These are phyloP conservation scores for Juglanconis sp. DNA, from an alignment of 2,329 filamentous ascomycete genomes.

Conservation along the genomic window DNA sequence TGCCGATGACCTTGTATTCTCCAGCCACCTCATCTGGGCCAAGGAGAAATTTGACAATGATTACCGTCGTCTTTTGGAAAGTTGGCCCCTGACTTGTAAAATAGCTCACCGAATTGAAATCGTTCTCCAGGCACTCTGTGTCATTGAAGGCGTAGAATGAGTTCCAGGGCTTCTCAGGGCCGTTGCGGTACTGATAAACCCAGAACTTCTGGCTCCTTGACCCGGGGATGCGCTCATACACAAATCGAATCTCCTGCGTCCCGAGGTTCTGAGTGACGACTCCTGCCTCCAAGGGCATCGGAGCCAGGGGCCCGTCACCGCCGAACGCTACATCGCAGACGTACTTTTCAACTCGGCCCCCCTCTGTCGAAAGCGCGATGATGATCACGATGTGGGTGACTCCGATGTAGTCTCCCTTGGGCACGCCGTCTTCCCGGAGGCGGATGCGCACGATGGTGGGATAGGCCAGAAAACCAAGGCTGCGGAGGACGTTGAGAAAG, in stretches of 20 bases:
- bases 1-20: constrained; percentile 46
- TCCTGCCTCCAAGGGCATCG: constrained; percentile 49
- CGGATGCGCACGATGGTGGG: constrained; percentile 51
- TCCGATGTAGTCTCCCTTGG: constrained; percentile 35
- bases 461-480: constrained; percentile 25
- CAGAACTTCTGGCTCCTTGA: constrained; percentile 47
- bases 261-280: constrained; percentile 47
- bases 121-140: constrained; percentile 57
- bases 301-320: constrained; percentile 55
- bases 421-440: constrained; percentile 35
- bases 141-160: constrained; percentile 65
- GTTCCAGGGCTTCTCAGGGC: constrained; percentile 48
- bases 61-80: constrained; percentile 52
- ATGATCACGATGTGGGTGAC: constrained; percentile 60
- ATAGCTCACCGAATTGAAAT: constrained; percentile 61
- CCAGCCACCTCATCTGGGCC: constrained; percentile 33
- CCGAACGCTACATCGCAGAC: constrained; percentile 64
- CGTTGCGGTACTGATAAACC: constrained; percentile 61
- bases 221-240: constrained; percentile 45
- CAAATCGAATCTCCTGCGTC: constrained; percentile 53
- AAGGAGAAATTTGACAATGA: constrained; percentile 54
- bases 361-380: constrained; percentile 43
- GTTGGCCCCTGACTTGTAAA: constrained; percentile 46
- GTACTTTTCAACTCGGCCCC: constrained; percentile 40
- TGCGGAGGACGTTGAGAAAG: constrained; percentile 34